Evolutionary conservation across 148 eudicot species (phyloP).

Genomic region (Polygonum aviculare): DNA sequence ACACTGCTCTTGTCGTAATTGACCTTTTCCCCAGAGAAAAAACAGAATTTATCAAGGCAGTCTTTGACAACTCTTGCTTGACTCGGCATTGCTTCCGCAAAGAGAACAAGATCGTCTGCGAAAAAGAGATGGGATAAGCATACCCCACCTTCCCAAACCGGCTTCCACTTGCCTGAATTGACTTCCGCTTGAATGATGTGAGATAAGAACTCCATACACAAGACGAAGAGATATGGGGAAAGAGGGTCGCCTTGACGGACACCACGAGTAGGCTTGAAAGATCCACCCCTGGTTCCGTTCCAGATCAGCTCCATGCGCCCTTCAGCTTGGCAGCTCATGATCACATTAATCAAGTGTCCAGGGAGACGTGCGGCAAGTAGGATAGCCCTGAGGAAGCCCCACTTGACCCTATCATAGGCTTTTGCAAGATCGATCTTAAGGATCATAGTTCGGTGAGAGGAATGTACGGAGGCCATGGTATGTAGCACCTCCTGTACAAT

Average conservation of each 20-base stretch:
- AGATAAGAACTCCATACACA: neutral
- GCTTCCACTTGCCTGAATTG: neutral
- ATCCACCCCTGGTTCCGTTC: neutral
- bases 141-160: neutral
- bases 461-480: too few relatives aligned
- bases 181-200: neutral
- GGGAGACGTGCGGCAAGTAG: neutral
- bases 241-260: neutral
- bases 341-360: neutral
- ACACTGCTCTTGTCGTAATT: neutral
- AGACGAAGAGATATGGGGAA: neutral
- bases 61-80: neutral
- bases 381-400: neutral
- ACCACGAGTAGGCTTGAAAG: neutral
- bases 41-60: neutral
- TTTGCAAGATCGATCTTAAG: neutral
- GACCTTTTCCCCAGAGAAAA: neutral
- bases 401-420: neutral
- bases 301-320: neutral
- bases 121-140: neutral
- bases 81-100: neutral
- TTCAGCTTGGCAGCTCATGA: neutral
- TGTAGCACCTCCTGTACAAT: too few relatives aligned
- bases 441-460: too few relatives aligned
- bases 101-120: neutral